These are phyloP conservation scores for Hypoxylon sp. DNA, from an alignment of 2,329 filamentous ascomycete species.

Conservation along the genomic window DNA sequence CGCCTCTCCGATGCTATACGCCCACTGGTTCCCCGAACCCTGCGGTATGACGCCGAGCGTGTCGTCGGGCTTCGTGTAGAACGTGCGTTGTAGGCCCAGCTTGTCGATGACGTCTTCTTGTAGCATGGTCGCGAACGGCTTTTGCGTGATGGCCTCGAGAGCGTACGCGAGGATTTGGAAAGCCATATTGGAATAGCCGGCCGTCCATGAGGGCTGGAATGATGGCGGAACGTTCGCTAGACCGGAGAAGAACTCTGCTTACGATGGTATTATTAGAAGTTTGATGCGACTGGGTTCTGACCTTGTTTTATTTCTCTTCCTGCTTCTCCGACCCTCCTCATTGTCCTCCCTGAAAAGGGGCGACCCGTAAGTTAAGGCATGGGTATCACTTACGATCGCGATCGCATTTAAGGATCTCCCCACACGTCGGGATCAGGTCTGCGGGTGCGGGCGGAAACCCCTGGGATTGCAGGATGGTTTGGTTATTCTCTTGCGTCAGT, in stretches of 20 bases:
- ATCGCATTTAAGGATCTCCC: conserved; percentile 41
- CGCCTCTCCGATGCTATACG: conserved; percentile 54
- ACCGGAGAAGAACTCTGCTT: conserved; percentile 44
- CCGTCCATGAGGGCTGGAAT: conserved; percentile 43
- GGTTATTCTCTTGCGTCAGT: conserved; percentile 47
- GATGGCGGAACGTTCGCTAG: conserved; percentile 45
- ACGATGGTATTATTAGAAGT: conserved; percentile 1
- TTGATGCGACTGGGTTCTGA: background rate
- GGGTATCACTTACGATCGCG: conserved; percentile 42
- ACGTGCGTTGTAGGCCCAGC: conserved; percentile 42
- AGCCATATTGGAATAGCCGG: conserved; percentile 47
- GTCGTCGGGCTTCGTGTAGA: conserved; percentile 42
- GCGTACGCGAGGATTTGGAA: conserved; percentile 49
- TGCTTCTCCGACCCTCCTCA: background rate
- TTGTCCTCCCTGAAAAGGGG: background rate
- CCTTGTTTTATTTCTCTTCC: background rate
- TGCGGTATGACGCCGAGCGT: conserved; percentile 43
- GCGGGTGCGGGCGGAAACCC: conserved; percentile 45
- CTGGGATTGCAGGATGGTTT: conserved; percentile 40
- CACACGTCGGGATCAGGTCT: conserved; percentile 41
- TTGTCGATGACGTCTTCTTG: conserved; percentile 41
- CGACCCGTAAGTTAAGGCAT: background rate
- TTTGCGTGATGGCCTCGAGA: conserved; percentile 45
- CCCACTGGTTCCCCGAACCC: conserved; percentile 47
- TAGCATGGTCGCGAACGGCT: conserved; percentile 42